These are phyloP conservation scores for Pilatotrama ljubarskyi DNA, from an alignment of 768 basidiomycete species.

Conservation along the genomic window DNA sequence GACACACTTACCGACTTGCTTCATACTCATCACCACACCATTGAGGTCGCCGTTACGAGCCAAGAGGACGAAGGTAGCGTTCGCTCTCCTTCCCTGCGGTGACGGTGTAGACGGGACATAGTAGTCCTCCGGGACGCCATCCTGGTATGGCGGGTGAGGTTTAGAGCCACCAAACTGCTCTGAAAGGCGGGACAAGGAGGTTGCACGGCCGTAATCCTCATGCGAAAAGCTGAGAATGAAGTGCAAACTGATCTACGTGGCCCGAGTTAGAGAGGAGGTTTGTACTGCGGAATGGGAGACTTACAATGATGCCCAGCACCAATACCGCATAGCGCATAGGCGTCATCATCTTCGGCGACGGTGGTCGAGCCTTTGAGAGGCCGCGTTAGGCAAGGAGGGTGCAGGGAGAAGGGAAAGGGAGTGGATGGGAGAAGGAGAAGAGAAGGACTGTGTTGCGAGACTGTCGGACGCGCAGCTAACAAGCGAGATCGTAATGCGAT, in stretches of 20 bases:
- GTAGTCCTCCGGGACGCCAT: constrained; percentile 48
- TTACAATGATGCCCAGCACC: constrained; percentile 35
- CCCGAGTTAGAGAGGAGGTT: neutral
- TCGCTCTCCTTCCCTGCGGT: constrained; percentile 41
- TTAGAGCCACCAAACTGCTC: constrained; percentile 25
- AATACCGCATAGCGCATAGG: constrained; percentile 59
- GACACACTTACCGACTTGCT: constrained; percentile 44
- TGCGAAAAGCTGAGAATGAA: constrained; percentile 53
- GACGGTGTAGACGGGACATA: constrained; percentile 19
- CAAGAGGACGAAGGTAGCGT: constrained; percentile 58
- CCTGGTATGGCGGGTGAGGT: constrained; percentile 49
- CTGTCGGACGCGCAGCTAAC: neutral
- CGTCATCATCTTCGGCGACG: constrained; percentile 49
- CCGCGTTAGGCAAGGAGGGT: neutral
- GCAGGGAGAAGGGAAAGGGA: neutral
- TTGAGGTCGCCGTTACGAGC: constrained; percentile 46
- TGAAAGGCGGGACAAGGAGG: constrained; percentile 43
- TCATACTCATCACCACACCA: constrained; percentile 49
- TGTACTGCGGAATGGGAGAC: constrained; percentile 5
- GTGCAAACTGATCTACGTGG: constrained; percentile 52
- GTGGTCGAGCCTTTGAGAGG: constrained; percentile 11
- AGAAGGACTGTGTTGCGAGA: neutral
- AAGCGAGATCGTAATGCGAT: neutral
- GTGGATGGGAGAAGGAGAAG: neutral
- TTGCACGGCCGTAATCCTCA: constrained; percentile 48